Percentiles rank a stretch among this genome's conserved stretches.
phyloP scores from a whole-genome alignment of 2,329 filamentous ascomycete genomes.

The Leptodontidium sp. region DNA sequence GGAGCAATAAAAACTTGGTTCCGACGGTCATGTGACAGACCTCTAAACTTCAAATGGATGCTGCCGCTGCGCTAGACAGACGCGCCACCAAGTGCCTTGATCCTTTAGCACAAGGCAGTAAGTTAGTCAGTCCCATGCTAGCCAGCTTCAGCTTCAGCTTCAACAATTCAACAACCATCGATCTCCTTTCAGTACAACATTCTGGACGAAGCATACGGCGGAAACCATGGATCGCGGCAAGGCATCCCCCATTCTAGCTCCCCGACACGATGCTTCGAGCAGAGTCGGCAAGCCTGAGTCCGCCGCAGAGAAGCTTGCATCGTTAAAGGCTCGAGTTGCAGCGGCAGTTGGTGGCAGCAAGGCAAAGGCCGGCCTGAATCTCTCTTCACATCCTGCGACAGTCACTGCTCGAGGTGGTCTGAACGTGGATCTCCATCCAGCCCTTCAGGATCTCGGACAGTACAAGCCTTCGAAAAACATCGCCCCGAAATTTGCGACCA shows the following conservation, averaged over 20 bases:
- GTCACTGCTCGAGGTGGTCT: slow-evolving; percentile 51
- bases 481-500: slow-evolving; percentile 50
- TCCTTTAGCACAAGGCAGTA: too few species aligned
- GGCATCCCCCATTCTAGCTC: slow-evolving; percentile 60
- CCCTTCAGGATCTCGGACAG: slow-evolving; percentile 66
- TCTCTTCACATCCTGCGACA: slow-evolving; percentile 49
- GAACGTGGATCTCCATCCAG: slow-evolving; percentile 63
- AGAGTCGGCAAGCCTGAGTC: slow-evolving; percentile 64
- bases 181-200: not conserved
- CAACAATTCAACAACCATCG: not conserved
- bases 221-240: slow-evolving; percentile 59
- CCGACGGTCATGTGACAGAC: not conserved
- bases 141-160: too few species aligned
- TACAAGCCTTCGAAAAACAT: slow-evolving; percentile 53
- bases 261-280: slow-evolving; percentile 62
- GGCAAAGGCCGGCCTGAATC: slow-evolving; percentile 54
- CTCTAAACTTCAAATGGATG: slow-evolving; percentile 2
- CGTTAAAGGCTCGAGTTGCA: slow-evolving; percentile 81
- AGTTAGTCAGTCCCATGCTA: too few species aligned
- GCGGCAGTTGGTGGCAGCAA: slow-evolving; percentile 69
- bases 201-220: not conserved
- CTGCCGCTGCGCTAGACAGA: too few species aligned
- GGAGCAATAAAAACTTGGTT: not conserved
- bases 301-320: slow-evolving; percentile 73
- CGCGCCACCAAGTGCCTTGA: too few species aligned